Base-by-base conservation (phyloP, 345 rosid genomes). In the Citrus inodora region DNA sequence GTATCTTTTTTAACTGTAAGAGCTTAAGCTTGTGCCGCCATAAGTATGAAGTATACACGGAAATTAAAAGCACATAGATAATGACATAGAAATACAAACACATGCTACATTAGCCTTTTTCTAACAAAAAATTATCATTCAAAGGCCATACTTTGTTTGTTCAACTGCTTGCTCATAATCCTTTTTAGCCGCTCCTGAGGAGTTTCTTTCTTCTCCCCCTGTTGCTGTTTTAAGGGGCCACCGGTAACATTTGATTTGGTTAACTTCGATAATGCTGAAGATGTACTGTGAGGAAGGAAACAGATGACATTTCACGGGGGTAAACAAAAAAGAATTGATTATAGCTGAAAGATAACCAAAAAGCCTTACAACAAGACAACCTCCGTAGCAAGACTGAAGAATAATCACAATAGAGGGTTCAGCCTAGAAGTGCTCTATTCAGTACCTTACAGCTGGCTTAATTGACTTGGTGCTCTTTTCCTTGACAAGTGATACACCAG, bases 161-260 rank as follows among this genome's bases (percentile, higher is more conserved):
- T 94, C 79, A 97, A 84, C 89, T 94, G 99, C 71, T 53, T 89
- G 87, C 91, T 93, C 99, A 94, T 97, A 70, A 97, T 97, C 91
- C 98, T 89, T 85, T 96, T 96, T 30, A 97, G 87, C 68, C 98
- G 90, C 83, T 97, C 99, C 83, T 97, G 99, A 13, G 98, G 99
- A 81, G 98, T 97, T 87, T 97, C 99, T 72, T 90, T 94, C 88
- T 94, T 94, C 85, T 86, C 98, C 37, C 78, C 91, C 65, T 67
- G 88, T 10, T 67, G 82, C 80, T 86, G 98, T 84, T 92, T 96
- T 62, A 77, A 80, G 56, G 92, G 80, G 21, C 88, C 92, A 6
- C 89, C 89, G 63, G 89, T 87, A 22, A 85, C 33, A 74, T 85
- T 83, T 73, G 86, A 84, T 84, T 92, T 92, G 22, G 95, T 87